Base-by-base conservation (phyloP, 208 protist species). In the Leishmania gerbilli region DNA sequence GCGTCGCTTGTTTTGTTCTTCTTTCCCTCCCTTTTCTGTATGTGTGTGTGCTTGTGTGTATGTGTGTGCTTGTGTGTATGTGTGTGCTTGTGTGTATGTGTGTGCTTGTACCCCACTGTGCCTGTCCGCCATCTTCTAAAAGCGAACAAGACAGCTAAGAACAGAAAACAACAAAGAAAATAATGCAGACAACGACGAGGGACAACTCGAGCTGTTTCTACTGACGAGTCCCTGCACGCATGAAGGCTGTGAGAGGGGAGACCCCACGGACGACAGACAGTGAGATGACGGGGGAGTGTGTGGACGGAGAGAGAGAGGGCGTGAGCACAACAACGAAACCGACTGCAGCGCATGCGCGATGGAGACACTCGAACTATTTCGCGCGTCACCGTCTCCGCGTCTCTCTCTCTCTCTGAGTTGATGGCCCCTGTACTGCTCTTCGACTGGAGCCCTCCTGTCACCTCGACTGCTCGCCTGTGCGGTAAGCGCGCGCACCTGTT, bases 131-230 rank as follows among this genome's bases (percentile, higher is more conserved):
- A 51, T 72, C 27, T n/a, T 47, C 4, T 72, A 51, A 24, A 49
- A 21, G 40, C 49, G 34, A 21, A 79, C 37, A 72, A 27, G n/a
- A 47, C 15, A 17, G 40, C 60, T 71, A 34, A 64, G 1, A 55
- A 79, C 7, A 74, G 11, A n/a, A 74, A 53, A 60, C 65, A 82
- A 77, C 64, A 68, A 77, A n/a, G 71, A 77, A 47, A 83, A 79
- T 6, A 5, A 77, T n/a, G 74, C 45, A 51, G 55, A 45, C 24
- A 79, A 81, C 75, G 11, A 31, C 37, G 72, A 68, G 72, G 51
- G 24, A 37, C 56, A 37, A 60, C 45, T 67, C 53, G 9, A 68
- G 15, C 31, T 68, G 62, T 40, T 68, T 68, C 62, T 24, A 34
- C 31, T 42, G 3, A 68, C 62, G 40, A 40, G 31, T 34, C 9